Evolutionary conservation across 345 rosid species (phyloP).

Genomic region (Gossypium ekmanianum): DNA sequence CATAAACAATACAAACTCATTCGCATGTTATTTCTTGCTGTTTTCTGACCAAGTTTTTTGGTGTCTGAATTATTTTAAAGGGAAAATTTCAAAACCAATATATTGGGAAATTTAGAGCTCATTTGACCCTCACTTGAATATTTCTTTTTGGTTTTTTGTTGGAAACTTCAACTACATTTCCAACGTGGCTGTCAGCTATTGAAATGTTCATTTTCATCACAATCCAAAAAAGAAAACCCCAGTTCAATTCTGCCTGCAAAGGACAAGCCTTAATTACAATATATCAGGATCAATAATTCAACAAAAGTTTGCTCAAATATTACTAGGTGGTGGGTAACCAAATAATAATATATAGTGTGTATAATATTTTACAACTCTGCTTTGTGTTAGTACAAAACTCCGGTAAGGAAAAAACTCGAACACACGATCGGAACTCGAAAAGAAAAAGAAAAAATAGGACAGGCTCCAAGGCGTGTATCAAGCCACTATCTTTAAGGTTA

Average conservation of each 20-base stretch:
- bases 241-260: conserved; percentile 15
- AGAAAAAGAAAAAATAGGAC: too few relatives aligned
- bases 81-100: neutral
- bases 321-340: conserved; percentile 1
- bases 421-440: too few relatives aligned
- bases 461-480: too few relatives aligned
- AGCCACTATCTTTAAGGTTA: too few relatives aligned
- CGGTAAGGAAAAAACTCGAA: too few relatives aligned
- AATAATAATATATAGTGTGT: neutral
- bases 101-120: neutral
- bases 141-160: too few relatives aligned
- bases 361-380: neutral
- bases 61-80: neutral
- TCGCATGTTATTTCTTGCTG: neutral
- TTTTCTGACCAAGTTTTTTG: neutral
- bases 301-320: neutral
- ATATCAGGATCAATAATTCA: neutral
- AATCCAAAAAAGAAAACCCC: neutral
- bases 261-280: neutral
- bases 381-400: neutral
- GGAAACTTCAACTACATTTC: neutral
- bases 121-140: too few relatives aligned
- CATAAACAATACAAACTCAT: neutral
- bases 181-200: neutral
- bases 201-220: conserved; percentile 14